Percentiles rank a stretch among this genome's conserved stretches.
These are phyloP conservation scores for Fusarium globosum DNA, from an alignment of 2,329 filamentous ascomycete genomes.

Conservation along the genomic window DNA sequence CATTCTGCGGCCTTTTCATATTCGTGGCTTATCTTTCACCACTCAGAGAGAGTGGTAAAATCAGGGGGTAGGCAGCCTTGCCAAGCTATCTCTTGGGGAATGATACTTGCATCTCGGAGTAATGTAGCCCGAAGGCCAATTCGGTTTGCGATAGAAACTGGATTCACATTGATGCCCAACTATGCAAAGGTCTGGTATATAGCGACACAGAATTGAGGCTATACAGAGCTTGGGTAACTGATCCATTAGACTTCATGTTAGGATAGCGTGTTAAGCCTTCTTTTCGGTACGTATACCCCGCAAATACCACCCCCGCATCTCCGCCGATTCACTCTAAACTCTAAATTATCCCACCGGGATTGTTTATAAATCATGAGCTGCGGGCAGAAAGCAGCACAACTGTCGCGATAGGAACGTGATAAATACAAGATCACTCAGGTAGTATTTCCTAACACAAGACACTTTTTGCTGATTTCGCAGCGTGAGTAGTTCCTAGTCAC, in stretches of 20 bases:
- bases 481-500: fast-evolving
- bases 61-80: neutral
- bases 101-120: neutral
- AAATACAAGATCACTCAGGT: neutral
- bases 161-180: no score
- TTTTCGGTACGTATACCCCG: neutral
- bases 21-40: neutral
- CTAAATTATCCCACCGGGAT: neutral
- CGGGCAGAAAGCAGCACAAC: neutral
- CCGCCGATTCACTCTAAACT: neutral
- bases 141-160: fast-evolving
- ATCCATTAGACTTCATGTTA: fast-evolving
- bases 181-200: fast-evolving
- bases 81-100: no score
- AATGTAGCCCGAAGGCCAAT: no score
- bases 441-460: fast-evolving
- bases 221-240: neutral
- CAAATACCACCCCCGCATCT: neutral
- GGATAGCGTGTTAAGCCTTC: no score
- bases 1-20: fast-evolving
- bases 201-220: neutral
- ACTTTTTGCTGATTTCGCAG: fast-evolving
- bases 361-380: neutral
- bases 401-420: fast-evolving
- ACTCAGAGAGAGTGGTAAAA: neutral